Percentiles rank a stretch among this genome's conserved stretches.
These are phyloP conservation scores for Colletotrichum paranaense DNA, from an alignment of 2,329 filamentous ascomycete species.

Conservation along the genomic window DNA sequence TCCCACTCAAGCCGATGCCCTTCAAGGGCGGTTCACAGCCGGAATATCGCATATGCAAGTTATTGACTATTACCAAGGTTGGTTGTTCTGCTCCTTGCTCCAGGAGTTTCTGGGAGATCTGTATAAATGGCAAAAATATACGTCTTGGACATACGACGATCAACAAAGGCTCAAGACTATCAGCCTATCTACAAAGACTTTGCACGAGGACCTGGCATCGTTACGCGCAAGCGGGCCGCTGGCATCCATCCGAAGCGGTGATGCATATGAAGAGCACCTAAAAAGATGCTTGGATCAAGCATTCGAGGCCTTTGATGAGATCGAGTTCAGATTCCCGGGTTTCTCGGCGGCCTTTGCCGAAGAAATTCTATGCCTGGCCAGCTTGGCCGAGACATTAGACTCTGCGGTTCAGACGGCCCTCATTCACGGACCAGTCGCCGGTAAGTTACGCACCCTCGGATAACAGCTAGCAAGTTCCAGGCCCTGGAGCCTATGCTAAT, in stretches of 20 bases:
- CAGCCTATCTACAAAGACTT: neutral
- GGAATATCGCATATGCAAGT: constrained; percentile 1
- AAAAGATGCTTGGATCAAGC: neutral
- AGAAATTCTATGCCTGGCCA: constrained; percentile 12
- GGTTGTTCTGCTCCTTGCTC: constrained; percentile 11
- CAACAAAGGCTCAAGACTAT: neutral
- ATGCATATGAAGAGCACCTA: neutral
- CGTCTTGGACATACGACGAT: neutral
- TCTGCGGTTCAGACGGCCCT: constrained; percentile 10
- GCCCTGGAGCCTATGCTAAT: neutral
- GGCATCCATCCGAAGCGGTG: neutral
- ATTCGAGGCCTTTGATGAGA: neutral
- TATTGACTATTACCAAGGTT: constrained; percentile 26
- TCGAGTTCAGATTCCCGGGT: constrained; percentile 3
- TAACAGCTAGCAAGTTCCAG: neutral
- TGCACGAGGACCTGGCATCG: constrained; percentile 9
- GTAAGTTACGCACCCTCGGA: neutral
- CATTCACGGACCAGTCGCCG: constrained; percentile 1
- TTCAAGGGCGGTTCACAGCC: neutral
- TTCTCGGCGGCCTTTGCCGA: neutral
- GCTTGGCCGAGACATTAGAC: constrained; percentile 25
- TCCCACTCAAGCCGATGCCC: constrained; percentile 21
- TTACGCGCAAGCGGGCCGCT: neutral
- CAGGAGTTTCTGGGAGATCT: neutral
- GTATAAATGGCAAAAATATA: neutral